Evolutionary conservation across 129 eudicot genomes (phyloP), one percentile per base, ranked within the genome.

Genomic region (Solidago caesia): DNA sequence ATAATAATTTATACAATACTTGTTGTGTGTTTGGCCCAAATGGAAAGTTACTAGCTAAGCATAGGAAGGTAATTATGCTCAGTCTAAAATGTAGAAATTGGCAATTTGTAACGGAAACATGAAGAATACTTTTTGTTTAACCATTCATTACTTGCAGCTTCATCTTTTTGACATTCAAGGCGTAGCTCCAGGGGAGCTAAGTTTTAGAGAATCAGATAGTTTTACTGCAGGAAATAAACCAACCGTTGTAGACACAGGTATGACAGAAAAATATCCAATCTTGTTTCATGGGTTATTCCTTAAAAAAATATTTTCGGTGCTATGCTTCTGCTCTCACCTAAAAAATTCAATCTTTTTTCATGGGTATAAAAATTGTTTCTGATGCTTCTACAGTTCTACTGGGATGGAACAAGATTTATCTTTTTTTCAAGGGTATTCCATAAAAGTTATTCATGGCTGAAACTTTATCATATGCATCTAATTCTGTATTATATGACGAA

Each of bases 81-180:
- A 12, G 67, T 62, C 9, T 29, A 9, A 44, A 44, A 67, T 8
- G 71, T 44, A 26, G 12, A 16, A 2, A 67, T 44, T 26, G 13
- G 5, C 8, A 11, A 21, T 11, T 44, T 42, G 21, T 15, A 8
- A 33, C 0, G 39, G 39, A 33, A 33, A 33, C 39, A 43, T 67
- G 25, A 44, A 42, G 3, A 44, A n/a, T 44, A 11, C 4, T 11
- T 5, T 51, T 64, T 33, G 14, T 27, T 61, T 10, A 1, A 33
- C 39, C 39, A 33, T 33, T 33, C 39, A 33, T 33, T 3, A 33
- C 39, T 73, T 76, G 64, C 91, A 83, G 87, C 49, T 78, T 4
- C 91, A 86, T 77, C 64, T 26, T 67, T 86, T 86, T 81, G 91
- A 86, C 62, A 33, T 80, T 67, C 68, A 75, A 42, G 69, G 9